Percentiles rank a stretch among this genome's conserved stretches.
These are phyloP conservation scores for Rhipidocladum racemiflorum DNA, from an alignment of 176 grass and related monocot genomes.

Conservation along the genomic window DNA sequence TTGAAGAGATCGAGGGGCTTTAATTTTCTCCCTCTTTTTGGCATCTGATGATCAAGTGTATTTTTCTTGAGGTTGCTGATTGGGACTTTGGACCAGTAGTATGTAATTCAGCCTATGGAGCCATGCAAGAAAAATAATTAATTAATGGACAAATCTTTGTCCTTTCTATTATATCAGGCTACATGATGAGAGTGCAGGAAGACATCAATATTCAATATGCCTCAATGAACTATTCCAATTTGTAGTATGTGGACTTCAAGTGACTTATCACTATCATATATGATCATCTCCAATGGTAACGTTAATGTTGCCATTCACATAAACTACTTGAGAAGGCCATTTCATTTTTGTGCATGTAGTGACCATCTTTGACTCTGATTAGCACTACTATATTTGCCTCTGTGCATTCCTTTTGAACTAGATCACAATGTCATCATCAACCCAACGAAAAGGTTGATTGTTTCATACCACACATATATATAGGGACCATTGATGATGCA, in stretches of 20 bases:
- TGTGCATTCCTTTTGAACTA: background rate
- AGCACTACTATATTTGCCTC: background rate
- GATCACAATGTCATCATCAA: background rate
- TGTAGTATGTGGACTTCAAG: background rate
- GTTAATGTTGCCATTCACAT: background rate
- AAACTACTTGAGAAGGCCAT: background rate
- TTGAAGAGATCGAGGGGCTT: background rate
- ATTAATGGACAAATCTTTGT: background rate
- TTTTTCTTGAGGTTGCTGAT: constrained; percentile 11
- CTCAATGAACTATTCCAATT: background rate
- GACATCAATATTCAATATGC: background rate
- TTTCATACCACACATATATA: background rate
- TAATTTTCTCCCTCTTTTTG: background rate
- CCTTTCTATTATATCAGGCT: background rate
- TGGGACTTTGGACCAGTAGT: background rate
- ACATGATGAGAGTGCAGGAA: background rate
- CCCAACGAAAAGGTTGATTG: background rate
- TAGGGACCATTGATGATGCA: background rate
- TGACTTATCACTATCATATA: background rate
- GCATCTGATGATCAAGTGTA: background rate
- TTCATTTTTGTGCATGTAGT: background rate
- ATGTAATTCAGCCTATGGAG: background rate
- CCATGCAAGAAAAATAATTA: background rate
- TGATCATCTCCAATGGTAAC: background rate
- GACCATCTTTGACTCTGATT: background rate